phyloP scores from a whole-genome alignment of 305 asterid species.

The Stenogyne calaminthoides region DNA sequence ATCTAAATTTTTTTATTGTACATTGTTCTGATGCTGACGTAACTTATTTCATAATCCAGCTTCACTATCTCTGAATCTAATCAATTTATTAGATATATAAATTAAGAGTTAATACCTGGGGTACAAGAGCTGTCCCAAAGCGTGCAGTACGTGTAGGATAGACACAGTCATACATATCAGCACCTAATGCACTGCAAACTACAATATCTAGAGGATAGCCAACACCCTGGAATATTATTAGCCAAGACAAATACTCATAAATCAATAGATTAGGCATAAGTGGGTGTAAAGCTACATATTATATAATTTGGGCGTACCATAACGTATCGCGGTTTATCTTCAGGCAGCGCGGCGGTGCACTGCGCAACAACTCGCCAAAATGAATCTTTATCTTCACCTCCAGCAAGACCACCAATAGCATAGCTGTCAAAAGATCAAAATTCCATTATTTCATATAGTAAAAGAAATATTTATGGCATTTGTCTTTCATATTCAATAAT shows the following conservation, averaged over 20 bases:
- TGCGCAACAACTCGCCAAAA: conserved; percentile 99
- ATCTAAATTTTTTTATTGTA: not conserved
- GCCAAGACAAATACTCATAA: conserved; percentile 33
- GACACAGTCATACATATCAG: conserved; percentile 99
- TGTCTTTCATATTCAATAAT: conserved; percentile 17
- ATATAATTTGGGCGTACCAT: conserved; percentile 55
- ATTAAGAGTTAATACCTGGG: conserved; percentile 60
- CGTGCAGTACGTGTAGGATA: conserved; percentile 99
- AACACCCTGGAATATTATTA: conserved; percentile 68
- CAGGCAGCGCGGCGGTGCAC: conserved; percentile 98
- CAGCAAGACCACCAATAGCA: conserved; percentile 99
- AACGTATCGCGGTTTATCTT: conserved; percentile 94
- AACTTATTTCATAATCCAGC: not conserved
- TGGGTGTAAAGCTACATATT: conserved; percentile 1
- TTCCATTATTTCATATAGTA: conserved; percentile 36
- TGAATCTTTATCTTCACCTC: conserved; percentile 99
- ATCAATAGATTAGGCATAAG: conserved; percentile 19
- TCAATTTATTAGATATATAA: conserved; percentile 16
- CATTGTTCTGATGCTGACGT: not conserved
- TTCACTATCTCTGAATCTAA: not conserved
- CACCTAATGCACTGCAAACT: conserved; percentile 99
- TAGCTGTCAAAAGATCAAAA: conserved; percentile 70
- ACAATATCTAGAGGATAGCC: conserved; percentile 98
- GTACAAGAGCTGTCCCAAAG: conserved; percentile 96
- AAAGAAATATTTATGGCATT: conserved; percentile 27